These are phyloP conservation scores for Tolypocladium cylindrosporum DNA, from an alignment of 2,329 filamentous ascomycete species.

Conservation along the genomic window DNA sequence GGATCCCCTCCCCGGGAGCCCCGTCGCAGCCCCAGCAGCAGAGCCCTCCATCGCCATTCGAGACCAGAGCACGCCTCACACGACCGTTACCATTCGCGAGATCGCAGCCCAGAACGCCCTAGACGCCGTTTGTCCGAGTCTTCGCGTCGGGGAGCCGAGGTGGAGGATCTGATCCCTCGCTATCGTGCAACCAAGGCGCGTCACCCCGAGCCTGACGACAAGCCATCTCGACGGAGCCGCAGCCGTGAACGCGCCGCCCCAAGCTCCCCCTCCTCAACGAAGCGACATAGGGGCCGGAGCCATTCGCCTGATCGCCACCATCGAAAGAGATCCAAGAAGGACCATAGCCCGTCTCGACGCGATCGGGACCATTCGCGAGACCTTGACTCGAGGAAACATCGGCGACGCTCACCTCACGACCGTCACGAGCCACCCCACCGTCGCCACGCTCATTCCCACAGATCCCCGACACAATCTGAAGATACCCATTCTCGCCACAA, in stretches of 20 bases:
- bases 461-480: conserved; percentile 14
- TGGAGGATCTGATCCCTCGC: conserved; percentile 27
- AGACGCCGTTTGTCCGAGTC: conserved; percentile 15
- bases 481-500: conserved; percentile 10
- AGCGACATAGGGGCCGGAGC: conserved; percentile 32
- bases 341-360: conserved; percentile 26
- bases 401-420: conserved; percentile 21
- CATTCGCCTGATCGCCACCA: conserved; percentile 25
- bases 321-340: conserved; percentile 29
- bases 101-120: conserved; percentile 24
- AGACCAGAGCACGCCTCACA: conserved; percentile 22
- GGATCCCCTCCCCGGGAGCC: conserved; percentile 20
- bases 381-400: conserved; percentile 17
- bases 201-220: conserved; percentile 18
- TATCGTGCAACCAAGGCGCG: conserved; percentile 22
- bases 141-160: conserved; percentile 17
- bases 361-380: conserved; percentile 29
- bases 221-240: conserved; percentile 22
- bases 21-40: conserved; percentile 18
- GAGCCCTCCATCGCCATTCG: conserved; percentile 21
- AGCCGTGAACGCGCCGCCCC: conserved; percentile 21
- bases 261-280: conserved; percentile 27
- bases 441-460: conserved; percentile 16
- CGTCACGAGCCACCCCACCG: conserved; percentile 20
- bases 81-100: conserved; percentile 26